These are phyloP conservation scores for Oryza glaberrima DNA, from an alignment of 176 grass and related monocot species.

Conservation along the genomic window DNA sequence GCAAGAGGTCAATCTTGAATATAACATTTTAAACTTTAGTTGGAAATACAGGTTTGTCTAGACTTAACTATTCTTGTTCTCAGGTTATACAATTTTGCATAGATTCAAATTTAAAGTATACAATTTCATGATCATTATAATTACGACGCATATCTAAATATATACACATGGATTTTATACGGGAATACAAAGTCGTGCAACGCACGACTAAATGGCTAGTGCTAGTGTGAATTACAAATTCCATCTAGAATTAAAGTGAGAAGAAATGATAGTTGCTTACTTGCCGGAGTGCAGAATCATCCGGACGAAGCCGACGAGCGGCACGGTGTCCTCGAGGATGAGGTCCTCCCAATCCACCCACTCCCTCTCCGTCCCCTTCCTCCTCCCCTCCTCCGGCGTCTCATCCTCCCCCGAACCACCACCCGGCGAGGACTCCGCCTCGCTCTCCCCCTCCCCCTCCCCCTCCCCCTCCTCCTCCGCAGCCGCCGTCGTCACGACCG, in stretches of 20 bases:
- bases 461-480: constrained; percentile 14
- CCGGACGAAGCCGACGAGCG: constrained; percentile 83
- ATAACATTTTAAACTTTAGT: too few species aligned
- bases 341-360: constrained; percentile 94
- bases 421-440: constrained; percentile 2
- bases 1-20: too few species aligned
- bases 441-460: constrained; percentile 3
- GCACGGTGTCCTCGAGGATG: constrained; percentile 95
- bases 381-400: constrained; percentile 25
- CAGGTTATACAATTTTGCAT: too few species aligned
- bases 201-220: not conserved
- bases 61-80: too few species aligned
- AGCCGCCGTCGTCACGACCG: constrained; percentile 33
- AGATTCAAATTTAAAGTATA: too few species aligned
- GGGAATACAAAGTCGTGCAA: too few species aligned
- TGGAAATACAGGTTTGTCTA: too few species aligned
- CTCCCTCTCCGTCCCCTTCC: constrained; percentile 49
- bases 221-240: not conserved
- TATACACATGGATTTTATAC: too few species aligned
- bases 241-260: not conserved
- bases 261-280: constrained; percentile 50
- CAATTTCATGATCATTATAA: too few species aligned
- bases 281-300: constrained; percentile 99
- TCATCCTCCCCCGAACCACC: constrained; percentile 4
- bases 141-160: too few species aligned